These are phyloP conservation scores for Trametes gibbosa DNA, from an alignment of 768 basidiomycete species.

Conservation along the genomic window DNA sequence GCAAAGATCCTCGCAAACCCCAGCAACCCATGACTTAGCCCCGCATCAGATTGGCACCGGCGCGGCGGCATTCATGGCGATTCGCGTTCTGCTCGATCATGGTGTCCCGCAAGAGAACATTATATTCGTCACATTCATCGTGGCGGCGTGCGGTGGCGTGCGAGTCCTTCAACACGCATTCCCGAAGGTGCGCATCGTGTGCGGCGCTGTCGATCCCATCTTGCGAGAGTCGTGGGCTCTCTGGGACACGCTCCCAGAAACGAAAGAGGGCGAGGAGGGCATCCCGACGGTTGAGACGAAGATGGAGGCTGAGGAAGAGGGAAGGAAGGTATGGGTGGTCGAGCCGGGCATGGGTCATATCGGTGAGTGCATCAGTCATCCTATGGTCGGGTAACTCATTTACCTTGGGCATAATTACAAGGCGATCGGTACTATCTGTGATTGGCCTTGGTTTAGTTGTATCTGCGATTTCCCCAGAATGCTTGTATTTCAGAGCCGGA, in stretches of 20 bases:
- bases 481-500: too few relatives aligned
- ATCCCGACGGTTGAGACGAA: constrained; percentile 12
- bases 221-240: constrained; percentile 66
- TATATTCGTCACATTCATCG: constrained; percentile 86
- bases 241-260: constrained; percentile 32
- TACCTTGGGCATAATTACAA: constrained; percentile 8
- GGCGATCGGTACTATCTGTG: constrained; percentile 43
- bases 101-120: constrained; percentile 82
- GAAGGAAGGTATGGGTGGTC: constrained; percentile 76
- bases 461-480: too few relatives aligned
- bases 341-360: constrained; percentile 90
- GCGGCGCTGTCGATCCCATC: constrained; percentile 76
- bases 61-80: constrained; percentile 92
- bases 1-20: neutral
- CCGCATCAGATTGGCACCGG: constrained; percentile 82
- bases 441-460: neutral
- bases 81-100: constrained; percentile 90
- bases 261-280: constrained; percentile 15
- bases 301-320: constrained; percentile 30
- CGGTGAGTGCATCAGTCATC: constrained; percentile 42
- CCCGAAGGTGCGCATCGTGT: constrained; percentile 80
- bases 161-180: constrained; percentile 79
- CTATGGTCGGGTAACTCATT: neutral
- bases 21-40: neutral
- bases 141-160: constrained; percentile 79